A percentile compares a stretch with the other conserved stretches of the same genome.
These are phyloP conservation scores for Irpex sp. DNA, from an alignment of 1,284 basidiomycete species.

Conservation along the genomic window DNA sequence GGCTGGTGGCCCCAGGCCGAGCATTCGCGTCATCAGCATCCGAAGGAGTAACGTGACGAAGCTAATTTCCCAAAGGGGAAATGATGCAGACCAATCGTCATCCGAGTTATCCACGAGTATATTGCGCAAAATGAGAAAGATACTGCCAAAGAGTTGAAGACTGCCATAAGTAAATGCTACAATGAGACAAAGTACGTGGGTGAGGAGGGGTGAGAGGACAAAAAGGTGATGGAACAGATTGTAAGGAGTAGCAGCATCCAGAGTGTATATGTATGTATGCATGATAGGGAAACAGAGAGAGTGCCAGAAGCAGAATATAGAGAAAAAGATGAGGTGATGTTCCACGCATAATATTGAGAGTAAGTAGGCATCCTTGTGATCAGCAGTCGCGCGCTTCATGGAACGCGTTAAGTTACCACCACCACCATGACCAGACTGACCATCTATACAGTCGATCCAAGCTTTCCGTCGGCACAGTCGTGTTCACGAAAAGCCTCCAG, in stretches of 20 bases:
- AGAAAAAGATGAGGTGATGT: too few relatives aligned
- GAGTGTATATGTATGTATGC: not conserved
- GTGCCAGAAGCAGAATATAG: too few relatives aligned
- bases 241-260: not conserved
- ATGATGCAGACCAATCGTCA: too few relatives aligned
- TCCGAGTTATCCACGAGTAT: not conserved
- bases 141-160: not conserved
- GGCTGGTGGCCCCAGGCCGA: too few relatives aligned
- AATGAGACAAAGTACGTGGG: not conserved
- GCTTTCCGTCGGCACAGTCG: not conserved
- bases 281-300: not conserved
- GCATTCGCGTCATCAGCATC: too few relatives aligned
- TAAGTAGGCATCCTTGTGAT: too few relatives aligned
- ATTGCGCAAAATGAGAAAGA: not conserved
- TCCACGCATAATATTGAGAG: too few relatives aligned
- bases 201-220: not conserved
- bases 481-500: not conserved
- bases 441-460: too few relatives aligned
- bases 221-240: not conserved
- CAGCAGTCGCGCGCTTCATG: too few relatives aligned
- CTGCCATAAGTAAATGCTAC: not conserved
- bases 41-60: too few relatives aligned
- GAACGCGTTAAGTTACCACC: not conserved
- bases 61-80: too few relatives aligned
- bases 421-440: too few relatives aligned